phyloP scores from a whole-genome alignment of 306 rosid genomes.

The Lablab purpureus region DNA sequence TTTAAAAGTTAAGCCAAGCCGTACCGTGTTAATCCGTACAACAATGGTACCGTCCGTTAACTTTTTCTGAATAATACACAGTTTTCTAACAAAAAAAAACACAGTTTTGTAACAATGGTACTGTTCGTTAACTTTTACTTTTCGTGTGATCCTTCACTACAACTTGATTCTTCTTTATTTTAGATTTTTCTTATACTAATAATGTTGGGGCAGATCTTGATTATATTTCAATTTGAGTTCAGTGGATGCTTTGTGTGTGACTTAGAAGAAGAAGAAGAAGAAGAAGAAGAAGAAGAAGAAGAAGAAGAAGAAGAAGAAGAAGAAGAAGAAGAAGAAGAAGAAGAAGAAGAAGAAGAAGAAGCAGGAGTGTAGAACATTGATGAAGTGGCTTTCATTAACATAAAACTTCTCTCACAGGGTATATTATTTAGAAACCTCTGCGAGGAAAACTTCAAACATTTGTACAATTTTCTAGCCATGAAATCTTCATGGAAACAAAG shows the following conservation, averaged over 20 bases:
- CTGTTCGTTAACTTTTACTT: constrained; percentile 35
- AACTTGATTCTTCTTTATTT: neutral
- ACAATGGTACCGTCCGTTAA: constrained; percentile 44
- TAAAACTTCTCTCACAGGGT: constrained; percentile 62
- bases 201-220: neutral
- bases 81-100: neutral
- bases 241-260: neutral
- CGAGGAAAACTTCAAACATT: constrained; percentile 55
- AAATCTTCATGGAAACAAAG: constrained; percentile 54
- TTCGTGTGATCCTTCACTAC: neutral
- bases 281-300: too few relatives aligned
- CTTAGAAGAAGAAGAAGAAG: too few relatives aligned
- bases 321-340: too few relatives aligned
- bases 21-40: constrained; percentile 52
- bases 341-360: neutral
- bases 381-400: constrained; percentile 48
- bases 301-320: too few relatives aligned
- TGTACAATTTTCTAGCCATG: constrained; percentile 68
- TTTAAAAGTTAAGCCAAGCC: constrained; percentile 18
- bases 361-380: neutral
- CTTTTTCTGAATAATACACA: constrained; percentile 1
- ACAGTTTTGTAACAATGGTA: constrained; percentile 38
- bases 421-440: constrained; percentile 41
- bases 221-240: neutral
- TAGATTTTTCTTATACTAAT: too few relatives aligned